Evolutionary conservation across 116 monocot species (phyloP).

Genomic region (Dioscorea cayenensis): DNA sequence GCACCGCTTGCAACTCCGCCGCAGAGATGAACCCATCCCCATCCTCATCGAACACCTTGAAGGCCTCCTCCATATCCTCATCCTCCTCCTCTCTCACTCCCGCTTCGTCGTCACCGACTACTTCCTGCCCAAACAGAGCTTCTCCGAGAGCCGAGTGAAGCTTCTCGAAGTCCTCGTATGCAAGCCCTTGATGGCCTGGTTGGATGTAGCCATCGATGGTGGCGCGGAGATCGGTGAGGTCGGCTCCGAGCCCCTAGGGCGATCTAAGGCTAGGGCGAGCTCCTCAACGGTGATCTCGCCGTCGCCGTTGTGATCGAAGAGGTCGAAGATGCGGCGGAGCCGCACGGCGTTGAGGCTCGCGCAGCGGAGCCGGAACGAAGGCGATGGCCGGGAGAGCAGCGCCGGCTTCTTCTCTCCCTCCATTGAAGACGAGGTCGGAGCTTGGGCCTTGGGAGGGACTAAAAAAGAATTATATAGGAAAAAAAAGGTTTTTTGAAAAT

Average conservation of each 20-base stretch:
- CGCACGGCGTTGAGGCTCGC: slow-evolving; percentile 39
- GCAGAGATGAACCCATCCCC: slow-evolving; percentile 66
- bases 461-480: neutral
- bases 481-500: too few species aligned
- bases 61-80: slow-evolving; percentile 50
- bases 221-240: slow-evolving; percentile 14
- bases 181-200: slow-evolving; percentile 21
- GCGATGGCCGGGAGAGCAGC: slow-evolving; percentile 5
- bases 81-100: slow-evolving; percentile 19
- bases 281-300: slow-evolving; percentile 41
- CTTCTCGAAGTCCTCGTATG: slow-evolving; percentile 32
- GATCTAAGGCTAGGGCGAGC: slow-evolving; percentile 21
- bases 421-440: neutral
- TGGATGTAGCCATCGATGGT: slow-evolving; percentile 23
- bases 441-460: neutral
- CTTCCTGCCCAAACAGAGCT: slow-evolving; percentile 7
- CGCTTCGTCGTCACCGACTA: neutral
- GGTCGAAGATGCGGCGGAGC: slow-evolving; percentile 46
- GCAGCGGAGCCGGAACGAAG: slow-evolving; percentile 35
- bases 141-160: slow-evolving; percentile 28
- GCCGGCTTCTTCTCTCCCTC: neutral
- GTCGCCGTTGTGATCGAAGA: slow-evolving; percentile 52
- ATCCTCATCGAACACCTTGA: slow-evolving; percentile 59
- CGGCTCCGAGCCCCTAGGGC: slow-evolving; percentile 27
- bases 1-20: slow-evolving; percentile 52